phyloP scores from a whole-genome alignment of 2,329 filamentous ascomycete species.

The Penicillium glabrum region DNA sequence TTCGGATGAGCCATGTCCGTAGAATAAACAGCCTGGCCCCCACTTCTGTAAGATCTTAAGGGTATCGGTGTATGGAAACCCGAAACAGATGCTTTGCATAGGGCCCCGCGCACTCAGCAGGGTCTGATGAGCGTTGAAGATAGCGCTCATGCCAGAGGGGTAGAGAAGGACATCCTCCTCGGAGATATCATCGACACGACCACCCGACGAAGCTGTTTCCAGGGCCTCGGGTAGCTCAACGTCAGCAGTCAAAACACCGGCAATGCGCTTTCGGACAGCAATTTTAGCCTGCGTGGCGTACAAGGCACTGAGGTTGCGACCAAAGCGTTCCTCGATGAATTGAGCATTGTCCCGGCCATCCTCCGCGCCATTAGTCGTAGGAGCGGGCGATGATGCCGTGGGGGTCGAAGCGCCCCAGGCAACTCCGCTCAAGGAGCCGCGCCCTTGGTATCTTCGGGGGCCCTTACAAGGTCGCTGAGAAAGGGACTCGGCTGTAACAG shows the following conservation, averaged over 20 bases:
- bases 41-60: conserved; percentile 95
- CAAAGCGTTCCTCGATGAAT: conserved; percentile 93
- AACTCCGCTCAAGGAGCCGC: conserved; percentile 51
- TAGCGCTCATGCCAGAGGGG: conserved; percentile 90
- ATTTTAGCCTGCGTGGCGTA: conserved; percentile 79
- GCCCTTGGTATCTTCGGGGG: conserved; percentile 75
- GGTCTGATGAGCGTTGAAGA: conserved; percentile 81
- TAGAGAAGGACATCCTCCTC: conserved; percentile 89
- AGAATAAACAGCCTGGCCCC: conserved; percentile 84
- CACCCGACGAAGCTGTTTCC: conserved; percentile 38
- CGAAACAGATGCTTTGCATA: conserved; percentile 80
- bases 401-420: conserved; percentile 34
- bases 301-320: conserved; percentile 79
- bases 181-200: conserved; percentile 57
- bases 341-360: conserved; percentile 67
- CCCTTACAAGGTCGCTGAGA: conserved; percentile 59
- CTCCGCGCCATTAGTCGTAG: conserved; percentile 22
- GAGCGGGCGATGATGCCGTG: conserved; percentile 31
- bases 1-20: conserved; percentile 72
- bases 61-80: conserved; percentile 97
- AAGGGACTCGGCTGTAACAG: conserved; percentile 22
- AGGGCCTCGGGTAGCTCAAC: conserved; percentile 64
- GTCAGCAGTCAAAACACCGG: conserved; percentile 75
- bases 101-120: conserved; percentile 65
- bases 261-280: conserved; percentile 83